Conservation (phyloP, 176 grass and related monocot genomes). For the Zea mays region Zm-B73-REFERENCE-NAM-5.0 NC_050102.1:184546501-184547000, state of each 20-base stretch:
- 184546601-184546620: conserved; percentile 70
- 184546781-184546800: not conserved
- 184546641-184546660: conserved; percentile 70
- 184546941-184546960: not conserved
- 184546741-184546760: conserved; percentile 89
- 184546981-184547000: not conserved
- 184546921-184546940: not conserved
- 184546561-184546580: conserved; percentile 47
- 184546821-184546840: not conserved
- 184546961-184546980: not conserved
- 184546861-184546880: not conserved
- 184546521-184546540: not conserved
- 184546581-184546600: conserved; percentile 93
- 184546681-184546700: conserved; percentile 77
- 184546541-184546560: conserved; percentile 15
- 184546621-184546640: conserved; percentile 76
- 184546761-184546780: conserved; percentile 33
- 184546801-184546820: not conserved
- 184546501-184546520: not conserved
- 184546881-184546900: not conserved
- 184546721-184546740: conserved; percentile 78
- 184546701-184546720: conserved; percentile 86
- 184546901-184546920: not conserved
- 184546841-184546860: not conserved
- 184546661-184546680: conserved; percentile 92